Evolutionary conservation across 129 eudicot genomes (phyloP), one percentile per base, ranked within the genome.

Genomic region (Logfia minima): DNA sequence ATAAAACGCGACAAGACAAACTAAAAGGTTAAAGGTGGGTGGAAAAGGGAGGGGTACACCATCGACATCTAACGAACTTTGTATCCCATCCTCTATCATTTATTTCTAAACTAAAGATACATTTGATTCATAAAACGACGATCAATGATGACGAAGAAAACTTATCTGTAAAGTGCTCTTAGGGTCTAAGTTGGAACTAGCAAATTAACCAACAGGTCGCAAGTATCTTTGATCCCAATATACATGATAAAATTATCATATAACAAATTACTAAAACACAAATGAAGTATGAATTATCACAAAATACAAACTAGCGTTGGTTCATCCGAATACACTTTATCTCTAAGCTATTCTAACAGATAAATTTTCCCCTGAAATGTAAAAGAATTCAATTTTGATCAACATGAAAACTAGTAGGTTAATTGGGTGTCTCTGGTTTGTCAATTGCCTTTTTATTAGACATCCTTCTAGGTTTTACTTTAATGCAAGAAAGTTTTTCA

Each of bases 401-500:
- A 79, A 24, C 76, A 43, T 32, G 77, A 45, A 4, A 9, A 78
- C 8, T 68, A 18, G 80, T 35, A 75, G 17, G 52, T 21, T 79
- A 77, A 64, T 70, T 75, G 72, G 81, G 37, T n/a, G 81, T 59
- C 74, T 75, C 71, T 59, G 41, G 51, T 48, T 35, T 78, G 41
- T 66, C 85, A 72, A 68, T 78, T 22, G 80, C 81, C 73, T 66
- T 71, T 65, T 81, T 84, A 84, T 86, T 90, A 26, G 82, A 80
- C 75, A 75, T 77, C 83, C 93, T 84, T 85, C 93, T 85, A 31
- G 82, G 87, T 66, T 81, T 90, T 56, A 71, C 53, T 68, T 86
- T 88, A 74, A 64, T 75, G 76, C 79, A 56, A 61, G 81, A 74
- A 60, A 70, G 65, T 32, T 52, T 72, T 28, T 60, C 77, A 1